Evolutionary conservation across 768 basidiomycete species (phyloP).

Genomic region (Gyrodon lividus): DNA sequence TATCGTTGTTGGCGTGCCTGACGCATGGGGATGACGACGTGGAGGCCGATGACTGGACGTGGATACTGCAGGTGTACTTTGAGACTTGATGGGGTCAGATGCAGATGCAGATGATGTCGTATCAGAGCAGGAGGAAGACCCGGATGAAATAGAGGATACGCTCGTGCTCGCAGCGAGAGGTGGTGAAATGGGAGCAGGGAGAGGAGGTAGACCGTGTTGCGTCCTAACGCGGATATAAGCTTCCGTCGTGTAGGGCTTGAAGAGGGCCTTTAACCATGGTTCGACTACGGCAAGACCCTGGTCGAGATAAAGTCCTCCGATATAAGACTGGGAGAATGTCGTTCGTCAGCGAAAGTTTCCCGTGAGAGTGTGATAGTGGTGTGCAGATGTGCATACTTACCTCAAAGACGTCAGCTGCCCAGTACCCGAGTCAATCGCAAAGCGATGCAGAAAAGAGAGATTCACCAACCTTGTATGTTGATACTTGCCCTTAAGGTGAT

Average conservation of each 20-base stretch:
- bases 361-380: neutral
- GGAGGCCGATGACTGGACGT: conserved; percentile 10
- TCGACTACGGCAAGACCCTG: conserved; percentile 58
- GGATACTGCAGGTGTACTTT: conserved; percentile 4
- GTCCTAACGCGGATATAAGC: conserved; percentile 64
- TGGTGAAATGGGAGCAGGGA: conserved; percentile 29
- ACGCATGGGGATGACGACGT: conserved; percentile 14
- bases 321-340: conserved; percentile 53
- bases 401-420: conserved; percentile 75
- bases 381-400: conserved; percentile 35
- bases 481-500: conserved; percentile 66
- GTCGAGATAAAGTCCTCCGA: conserved; percentile 76
- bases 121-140: neutral
- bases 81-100: neutral
- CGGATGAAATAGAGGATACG: conserved; percentile 15
- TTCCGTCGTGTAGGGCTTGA: conserved; percentile 58
- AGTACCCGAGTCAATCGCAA: conserved; percentile 7
- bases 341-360: conserved; percentile 2
- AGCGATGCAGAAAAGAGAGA: neutral
- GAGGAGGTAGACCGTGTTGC: conserved; percentile 64
- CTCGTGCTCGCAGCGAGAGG: conserved; percentile 17
- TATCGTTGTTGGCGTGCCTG: conserved; percentile 31
- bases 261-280: conserved; percentile 59
- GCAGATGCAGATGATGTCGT: neutral
- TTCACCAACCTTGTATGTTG: conserved; percentile 64